These are phyloP conservation scores for Fibroporia radiculosa DNA, from an alignment of 768 basidiomycete genomes.

Conservation along the genomic window DNA sequence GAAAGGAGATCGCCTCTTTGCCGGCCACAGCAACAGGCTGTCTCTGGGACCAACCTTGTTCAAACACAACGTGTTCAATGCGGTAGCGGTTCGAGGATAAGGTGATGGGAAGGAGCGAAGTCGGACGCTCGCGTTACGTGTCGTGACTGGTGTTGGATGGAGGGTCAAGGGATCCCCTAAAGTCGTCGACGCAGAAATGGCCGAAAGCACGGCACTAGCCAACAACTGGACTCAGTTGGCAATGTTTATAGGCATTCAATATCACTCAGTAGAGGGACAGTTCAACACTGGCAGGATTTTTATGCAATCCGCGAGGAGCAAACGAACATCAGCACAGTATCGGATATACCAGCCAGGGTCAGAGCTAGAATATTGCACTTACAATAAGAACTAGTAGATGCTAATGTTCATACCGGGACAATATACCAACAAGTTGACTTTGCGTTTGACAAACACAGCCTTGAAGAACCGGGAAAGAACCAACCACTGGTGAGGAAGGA, in stretches of 20 bases:
- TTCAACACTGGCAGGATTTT: neutral
- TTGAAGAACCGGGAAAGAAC: too few relatives aligned
- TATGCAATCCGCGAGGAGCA: neutral
- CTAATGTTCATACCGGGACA: too few relatives aligned
- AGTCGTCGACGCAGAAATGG: neutral
- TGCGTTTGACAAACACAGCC: too few relatives aligned
- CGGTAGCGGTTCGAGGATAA: too few relatives aligned
- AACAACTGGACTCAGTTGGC: slow-evolving; percentile 7
- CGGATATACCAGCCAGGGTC: slow-evolving; percentile 3
- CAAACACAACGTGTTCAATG: too few relatives aligned
- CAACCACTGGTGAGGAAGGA: too few relatives aligned
- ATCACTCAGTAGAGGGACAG: slow-evolving; percentile 3
- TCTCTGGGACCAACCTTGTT: too few relatives aligned
- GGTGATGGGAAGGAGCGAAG: slow-evolving; percentile 14
- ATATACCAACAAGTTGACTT: too few relatives aligned
- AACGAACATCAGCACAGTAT: slow-evolving; percentile 3
- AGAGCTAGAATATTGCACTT: slow-evolving; percentile 2
- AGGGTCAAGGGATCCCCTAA: slow-evolving; percentile 19
- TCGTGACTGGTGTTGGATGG: slow-evolving; percentile 16
- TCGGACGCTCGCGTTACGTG: slow-evolving; percentile 23
- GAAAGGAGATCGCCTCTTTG: too few relatives aligned
- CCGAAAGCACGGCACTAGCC: neutral
- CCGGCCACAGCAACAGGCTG: too few relatives aligned
- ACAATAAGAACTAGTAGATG: too few relatives aligned
- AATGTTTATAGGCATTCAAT: neutral